Percentiles rank a stretch among this genome's conserved stretches.
Evolutionary conservation across 768 basidiomycete species (phyloP).

Genomic region (Pilatotrama ljubarskyi): DNA sequence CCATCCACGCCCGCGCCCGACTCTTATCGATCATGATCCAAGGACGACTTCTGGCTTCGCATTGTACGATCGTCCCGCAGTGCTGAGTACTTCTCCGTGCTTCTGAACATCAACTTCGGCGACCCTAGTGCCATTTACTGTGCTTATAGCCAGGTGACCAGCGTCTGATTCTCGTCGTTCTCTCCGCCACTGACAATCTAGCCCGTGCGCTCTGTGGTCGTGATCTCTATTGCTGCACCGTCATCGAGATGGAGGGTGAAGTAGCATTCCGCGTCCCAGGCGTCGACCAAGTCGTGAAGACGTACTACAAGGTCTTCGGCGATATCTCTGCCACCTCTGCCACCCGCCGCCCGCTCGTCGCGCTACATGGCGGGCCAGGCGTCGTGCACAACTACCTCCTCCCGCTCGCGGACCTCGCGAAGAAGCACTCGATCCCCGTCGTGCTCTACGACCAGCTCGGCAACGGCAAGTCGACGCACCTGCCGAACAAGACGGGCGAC

Average conservation of each 20-base stretch:
- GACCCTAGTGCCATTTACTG: too few relatives aligned
- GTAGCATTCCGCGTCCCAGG: conserved; percentile 15
- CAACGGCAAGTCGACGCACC: conserved; percentile 53
- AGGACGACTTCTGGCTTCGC: too few relatives aligned
- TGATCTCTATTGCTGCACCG: too few relatives aligned
- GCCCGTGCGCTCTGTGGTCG: too few relatives aligned
- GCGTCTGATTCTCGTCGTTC: too few relatives aligned
- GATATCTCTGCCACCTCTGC: conserved; percentile 35
- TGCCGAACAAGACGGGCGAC: conserved; percentile 47
- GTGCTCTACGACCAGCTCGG: conserved; percentile 58
- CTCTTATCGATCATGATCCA: too few relatives aligned
- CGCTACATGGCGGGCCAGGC: conserved; percentile 58
- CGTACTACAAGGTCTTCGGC: conserved; percentile 47
- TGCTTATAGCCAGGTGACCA: too few relatives aligned
- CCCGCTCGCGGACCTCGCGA: conserved; percentile 40
- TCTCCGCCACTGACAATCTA: too few relatives aligned
- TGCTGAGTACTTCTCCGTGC: too few relatives aligned
- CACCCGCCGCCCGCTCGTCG: conserved; percentile 43
- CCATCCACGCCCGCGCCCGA: too few relatives aligned
- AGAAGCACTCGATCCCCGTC: conserved; percentile 42
- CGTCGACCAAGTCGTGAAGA: conserved; percentile 34
- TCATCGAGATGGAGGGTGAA: neutral
- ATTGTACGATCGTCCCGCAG: too few relatives aligned
- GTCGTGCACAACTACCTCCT: conserved; percentile 43
- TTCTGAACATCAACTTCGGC: too few relatives aligned